Evolutionary conservation across 306 rosid species (phyloP).

Genomic region (Delonix regia): DNA sequence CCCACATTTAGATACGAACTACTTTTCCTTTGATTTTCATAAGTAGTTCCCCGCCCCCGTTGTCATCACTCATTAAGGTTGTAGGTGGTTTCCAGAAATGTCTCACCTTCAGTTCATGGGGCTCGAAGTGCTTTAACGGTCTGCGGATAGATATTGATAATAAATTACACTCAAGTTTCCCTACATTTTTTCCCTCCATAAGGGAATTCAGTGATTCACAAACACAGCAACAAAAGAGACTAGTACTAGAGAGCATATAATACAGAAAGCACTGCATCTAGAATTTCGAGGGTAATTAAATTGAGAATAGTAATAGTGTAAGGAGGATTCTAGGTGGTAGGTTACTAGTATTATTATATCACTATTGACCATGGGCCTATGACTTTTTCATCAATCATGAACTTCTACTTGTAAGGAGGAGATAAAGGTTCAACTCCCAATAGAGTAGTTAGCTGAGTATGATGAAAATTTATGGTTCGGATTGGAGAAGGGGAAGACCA

Average conservation of each 20-base stretch:
- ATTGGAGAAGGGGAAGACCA: neutral
- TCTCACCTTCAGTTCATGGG: slow-evolving; percentile 14
- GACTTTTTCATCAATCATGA: neutral
- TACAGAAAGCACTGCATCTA: no score
- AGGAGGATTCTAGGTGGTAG: slow-evolving; percentile 4
- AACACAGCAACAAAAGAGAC: no score
- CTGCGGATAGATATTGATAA: neutral
- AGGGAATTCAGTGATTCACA: no score
- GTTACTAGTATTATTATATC: slow-evolving; percentile 26
- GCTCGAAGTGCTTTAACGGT: neutral
- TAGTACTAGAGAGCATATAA: no score
- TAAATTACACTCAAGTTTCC: neutral
- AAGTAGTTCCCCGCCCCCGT: neutral
- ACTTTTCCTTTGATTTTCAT: neutral
- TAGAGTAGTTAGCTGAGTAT: slow-evolving; percentile 21
- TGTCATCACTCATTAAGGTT: neutral
- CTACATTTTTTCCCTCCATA: no score
- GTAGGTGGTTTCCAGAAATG: slow-evolving; percentile 8
- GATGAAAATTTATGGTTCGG: slow-evolving; percentile 10
- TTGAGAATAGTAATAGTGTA: neutral
- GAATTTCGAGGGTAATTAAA: neutral
- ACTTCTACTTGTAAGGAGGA: neutral
- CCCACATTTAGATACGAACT: slow-evolving; percentile 24
- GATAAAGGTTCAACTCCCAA: slow-evolving; percentile 24
- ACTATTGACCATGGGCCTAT: neutral